These are phyloP conservation scores for Plasmodium gallinaceum DNA, from an alignment of 169 alveolate species.

Conservation along the genomic window DNA sequence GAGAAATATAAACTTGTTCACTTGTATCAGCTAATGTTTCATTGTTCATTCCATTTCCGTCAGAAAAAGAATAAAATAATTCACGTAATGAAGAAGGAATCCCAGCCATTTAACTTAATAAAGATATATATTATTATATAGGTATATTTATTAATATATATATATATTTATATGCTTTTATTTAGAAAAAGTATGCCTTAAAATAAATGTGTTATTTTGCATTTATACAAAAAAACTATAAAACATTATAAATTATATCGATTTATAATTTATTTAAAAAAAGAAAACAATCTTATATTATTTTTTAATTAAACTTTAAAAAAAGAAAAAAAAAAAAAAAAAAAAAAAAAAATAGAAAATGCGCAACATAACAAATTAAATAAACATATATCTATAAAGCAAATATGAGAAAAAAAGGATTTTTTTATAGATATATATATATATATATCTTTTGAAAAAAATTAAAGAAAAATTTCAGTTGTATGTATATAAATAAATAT, in stretches of 20 bases:
- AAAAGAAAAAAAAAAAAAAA: background rate
- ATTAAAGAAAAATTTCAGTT: too few species aligned
- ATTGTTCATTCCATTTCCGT: constrained; percentile 80
- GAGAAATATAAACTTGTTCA: constrained; percentile 97
- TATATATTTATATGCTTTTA: constrained; percentile 2
- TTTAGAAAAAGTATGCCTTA: background rate
- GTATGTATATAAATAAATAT: too few species aligned
- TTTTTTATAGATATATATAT: too few species aligned
- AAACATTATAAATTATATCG: background rate
- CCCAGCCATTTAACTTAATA: constrained; percentile 53
- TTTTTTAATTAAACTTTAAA: background rate
- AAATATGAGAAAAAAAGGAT: too few species aligned
- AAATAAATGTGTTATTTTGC: background rate
- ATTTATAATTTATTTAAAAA: background rate
- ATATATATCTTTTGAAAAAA: too few species aligned
- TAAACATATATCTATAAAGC: too few species aligned
- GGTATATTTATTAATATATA: background rate
- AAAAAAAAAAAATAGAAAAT: too few species aligned
- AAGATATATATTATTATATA: background rate
- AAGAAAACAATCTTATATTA: background rate
- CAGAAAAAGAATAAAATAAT: constrained; percentile 84
- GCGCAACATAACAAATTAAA: too few species aligned
- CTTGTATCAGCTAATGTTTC: constrained; percentile 93
- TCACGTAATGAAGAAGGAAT: constrained; percentile 79
- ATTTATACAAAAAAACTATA: background rate